Conservation (phyloP, 2,329 filamentous ascomycete genomes). For the Gaeumannomyces tritici region DNA sequence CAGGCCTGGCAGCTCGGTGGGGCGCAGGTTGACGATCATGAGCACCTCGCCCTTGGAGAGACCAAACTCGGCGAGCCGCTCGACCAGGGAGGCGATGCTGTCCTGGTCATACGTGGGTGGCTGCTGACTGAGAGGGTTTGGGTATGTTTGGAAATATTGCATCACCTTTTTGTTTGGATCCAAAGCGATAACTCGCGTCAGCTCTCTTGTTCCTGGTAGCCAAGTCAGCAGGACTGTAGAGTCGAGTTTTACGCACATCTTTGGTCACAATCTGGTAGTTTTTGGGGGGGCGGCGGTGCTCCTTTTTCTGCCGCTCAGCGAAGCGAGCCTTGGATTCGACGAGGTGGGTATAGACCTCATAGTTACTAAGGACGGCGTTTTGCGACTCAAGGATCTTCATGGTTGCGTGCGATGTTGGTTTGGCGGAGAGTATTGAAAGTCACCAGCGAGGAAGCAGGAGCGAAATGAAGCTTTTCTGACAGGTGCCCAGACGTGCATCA, state of each 20-base stretch:
- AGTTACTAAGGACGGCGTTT: conserved; percentile 61
- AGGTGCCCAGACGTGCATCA: background rate
- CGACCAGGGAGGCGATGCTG: conserved; percentile 43
- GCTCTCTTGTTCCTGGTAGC: too few relatives aligned
- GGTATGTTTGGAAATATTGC: conserved; percentile 46
- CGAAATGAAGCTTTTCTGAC: background rate
- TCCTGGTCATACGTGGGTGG: conserved; percentile 42
- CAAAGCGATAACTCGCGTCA: background rate
- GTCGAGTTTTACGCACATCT: conserved; percentile 44
- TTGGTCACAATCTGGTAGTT: conserved; percentile 38
- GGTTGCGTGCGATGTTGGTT: conserved; percentile 6
- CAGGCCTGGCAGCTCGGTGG: conserved; percentile 44
- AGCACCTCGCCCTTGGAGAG: conserved; percentile 60
- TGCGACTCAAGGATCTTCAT: conserved; percentile 68
- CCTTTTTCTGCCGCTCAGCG: background rate
- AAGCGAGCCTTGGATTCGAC: conserved; percentile 31
- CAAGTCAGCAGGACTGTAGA: background rate
- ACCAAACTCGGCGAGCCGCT: conserved; percentile 44
- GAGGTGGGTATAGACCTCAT: conserved; percentile 61
- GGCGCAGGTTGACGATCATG: conserved; percentile 59
- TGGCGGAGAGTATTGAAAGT: background rate
- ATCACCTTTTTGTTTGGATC: conserved; percentile 35
- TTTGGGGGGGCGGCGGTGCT: conserved; percentile 1
- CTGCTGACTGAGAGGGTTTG: conserved; percentile 45
- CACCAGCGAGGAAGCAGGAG: background rate